Base-by-base conservation (phyloP, 1,139 yeast genomes). In the Candida sp. region DNA sequence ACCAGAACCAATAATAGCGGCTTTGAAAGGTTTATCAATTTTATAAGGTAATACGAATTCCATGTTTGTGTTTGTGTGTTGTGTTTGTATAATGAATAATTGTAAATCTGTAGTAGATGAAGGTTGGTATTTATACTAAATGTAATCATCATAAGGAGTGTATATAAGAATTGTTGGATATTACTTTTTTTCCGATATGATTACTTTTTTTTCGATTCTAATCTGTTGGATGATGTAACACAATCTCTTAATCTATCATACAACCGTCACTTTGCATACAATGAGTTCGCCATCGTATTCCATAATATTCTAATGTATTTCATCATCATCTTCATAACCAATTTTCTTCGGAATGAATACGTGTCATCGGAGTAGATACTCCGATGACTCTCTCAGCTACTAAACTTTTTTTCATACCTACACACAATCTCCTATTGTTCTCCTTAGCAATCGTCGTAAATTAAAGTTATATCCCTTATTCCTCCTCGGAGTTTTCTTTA, bases 1-100 rank as follows among this genome's bases (percentile, higher is more conserved):
- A 57, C 93, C 93, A 9, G 90, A 84, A 34, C 93, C 93, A 48
- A 85, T 77, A 48, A 84, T 80, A 50, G 85, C 77, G 43, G 81
- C 66, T 55, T 67, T 79, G 64, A 73, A 77, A 15, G 82, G 82
- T 37, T 59, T 56, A 25, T 53, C 63, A 43, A 70, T 60, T 44
- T 57, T 54, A 48, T 65, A 66, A 43, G 74, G 70, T 36, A 32
- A 12, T 12, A 32, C 34, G 34, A 32, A 32, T n/a, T 11, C 34
- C 34, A 32, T 32, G 11, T 32, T 32, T 32, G 29, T 25, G 19
- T 15, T 15, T 15, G 19, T 15, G 19, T 15, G 19, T 15, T 15
- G 19, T 15, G 19, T 15, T 15, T 15, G 19, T 15, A 15, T 15
- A 15, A 15, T 15, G 19, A 15, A 15, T 15, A 15, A 15, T 15